phyloP scores from a whole-genome alignment of 805 yeast genomes.

The Lipomyces lipofer region DNA sequence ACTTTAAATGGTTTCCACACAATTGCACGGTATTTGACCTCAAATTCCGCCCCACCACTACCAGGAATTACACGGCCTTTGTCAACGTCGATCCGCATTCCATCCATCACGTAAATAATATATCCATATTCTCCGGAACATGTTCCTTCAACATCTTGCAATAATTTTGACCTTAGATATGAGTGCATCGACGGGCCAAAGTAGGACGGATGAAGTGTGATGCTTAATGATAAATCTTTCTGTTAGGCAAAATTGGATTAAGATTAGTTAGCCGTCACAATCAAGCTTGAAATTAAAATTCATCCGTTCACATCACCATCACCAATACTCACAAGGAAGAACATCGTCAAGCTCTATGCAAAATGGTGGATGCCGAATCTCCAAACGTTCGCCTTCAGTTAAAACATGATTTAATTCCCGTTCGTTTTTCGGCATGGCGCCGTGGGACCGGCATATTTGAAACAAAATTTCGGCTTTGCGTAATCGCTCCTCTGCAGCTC shows the following conservation, averaged over 20 bases:
- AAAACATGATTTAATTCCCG: too few species aligned
- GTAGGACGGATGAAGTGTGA: slow-evolving; percentile 94
- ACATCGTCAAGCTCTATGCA: slow-evolving; percentile 12
- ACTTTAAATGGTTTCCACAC: slow-evolving; percentile 96
- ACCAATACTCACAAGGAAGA: slow-evolving; percentile 18
- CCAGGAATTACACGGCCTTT: slow-evolving; percentile 89
- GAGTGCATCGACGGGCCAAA: slow-evolving; percentile 98
- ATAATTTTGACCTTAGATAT: slow-evolving; percentile 80
- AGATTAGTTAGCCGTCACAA: background rate
- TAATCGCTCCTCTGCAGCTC: too few species aligned
- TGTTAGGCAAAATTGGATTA: slow-evolving; percentile 28
- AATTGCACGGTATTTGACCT: slow-evolving; percentile 92
- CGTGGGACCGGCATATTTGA: too few species aligned
- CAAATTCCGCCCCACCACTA: slow-evolving; percentile 93
- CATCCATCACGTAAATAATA: slow-evolving; percentile 92
- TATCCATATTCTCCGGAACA: slow-evolving; percentile 99
- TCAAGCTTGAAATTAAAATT: background rate
- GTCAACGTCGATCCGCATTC: slow-evolving; percentile 92
- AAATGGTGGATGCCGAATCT: too few species aligned
- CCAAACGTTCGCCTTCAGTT: too few species aligned
- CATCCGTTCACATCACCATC: background rate
- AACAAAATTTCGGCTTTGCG: too few species aligned
- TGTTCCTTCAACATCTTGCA: slow-evolving; percentile 97
- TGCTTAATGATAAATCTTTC: slow-evolving; percentile 86
- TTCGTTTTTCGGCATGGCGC: too few species aligned